A percentile compares a stretch with the other conserved stretches of the same genome.
These are phyloP conservation scores for Zopfia rhizophila DNA, from an alignment of 2,329 filamentous ascomycete genomes.

Conservation along the genomic window DNA sequence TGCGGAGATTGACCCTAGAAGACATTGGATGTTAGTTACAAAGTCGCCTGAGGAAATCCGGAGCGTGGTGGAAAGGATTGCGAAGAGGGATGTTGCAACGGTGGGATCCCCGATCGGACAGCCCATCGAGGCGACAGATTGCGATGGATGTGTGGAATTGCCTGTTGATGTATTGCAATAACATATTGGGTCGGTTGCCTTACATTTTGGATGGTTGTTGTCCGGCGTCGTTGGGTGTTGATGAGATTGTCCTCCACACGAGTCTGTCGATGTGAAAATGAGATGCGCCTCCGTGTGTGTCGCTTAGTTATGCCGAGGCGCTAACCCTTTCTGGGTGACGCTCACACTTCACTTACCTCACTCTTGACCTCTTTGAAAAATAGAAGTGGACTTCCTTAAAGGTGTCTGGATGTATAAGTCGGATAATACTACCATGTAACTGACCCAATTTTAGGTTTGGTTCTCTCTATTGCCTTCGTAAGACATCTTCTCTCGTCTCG, in stretches of 20 bases:
- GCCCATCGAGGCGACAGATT: conserved; percentile 32
- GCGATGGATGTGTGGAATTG: conserved; percentile 29
- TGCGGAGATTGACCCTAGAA: conserved; percentile 96
- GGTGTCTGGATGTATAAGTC: too few species aligned
- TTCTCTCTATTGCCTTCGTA: too few species aligned
- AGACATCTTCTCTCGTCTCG: too few species aligned
- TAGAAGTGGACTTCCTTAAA: too few species aligned
- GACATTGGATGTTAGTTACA: conserved; percentile 43
- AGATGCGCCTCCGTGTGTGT: too few species aligned
- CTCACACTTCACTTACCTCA: too few species aligned
- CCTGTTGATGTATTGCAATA: conserved; percentile 26
- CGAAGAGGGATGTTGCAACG: conserved; percentile 50
- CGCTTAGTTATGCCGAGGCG: too few species aligned
- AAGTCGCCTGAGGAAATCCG: conserved; percentile 26
- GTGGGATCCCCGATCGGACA: conserved; percentile 34
- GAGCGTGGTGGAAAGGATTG: conserved; percentile 29
- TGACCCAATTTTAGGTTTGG: too few species aligned
- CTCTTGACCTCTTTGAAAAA: too few species aligned
- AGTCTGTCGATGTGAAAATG: conserved; percentile 3
- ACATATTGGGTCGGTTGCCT: conserved; percentile 38
- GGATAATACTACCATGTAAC: too few species aligned
- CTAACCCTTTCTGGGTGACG: too few species aligned
- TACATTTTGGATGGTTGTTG: conserved; percentile 56
- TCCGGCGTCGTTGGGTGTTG: conserved; percentile 43
- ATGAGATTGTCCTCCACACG: conserved; percentile 17